Conservation (phyloP, 306 rosid species). For the Albizia julibrissin region DNA sequence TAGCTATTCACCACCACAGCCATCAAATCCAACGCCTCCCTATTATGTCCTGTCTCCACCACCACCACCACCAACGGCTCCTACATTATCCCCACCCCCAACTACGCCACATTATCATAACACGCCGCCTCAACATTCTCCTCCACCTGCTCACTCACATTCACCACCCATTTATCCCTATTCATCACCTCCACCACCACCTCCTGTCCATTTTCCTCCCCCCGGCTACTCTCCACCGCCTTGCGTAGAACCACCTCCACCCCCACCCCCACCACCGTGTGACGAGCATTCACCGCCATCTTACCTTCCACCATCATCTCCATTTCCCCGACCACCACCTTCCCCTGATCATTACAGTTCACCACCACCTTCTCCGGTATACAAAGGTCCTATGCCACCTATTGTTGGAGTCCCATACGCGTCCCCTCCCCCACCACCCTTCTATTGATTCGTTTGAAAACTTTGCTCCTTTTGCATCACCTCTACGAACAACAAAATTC, state of each 20-base stretch:
- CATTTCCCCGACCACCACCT: slow-evolving; percentile 44
- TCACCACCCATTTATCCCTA: not conserved
- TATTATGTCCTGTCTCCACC: not conserved
- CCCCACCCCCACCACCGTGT: slow-evolving; percentile 33
- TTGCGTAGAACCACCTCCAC: not conserved
- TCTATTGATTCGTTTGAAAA: slow-evolving; percentile 93
- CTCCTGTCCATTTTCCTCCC: not conserved
- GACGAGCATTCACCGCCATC: slow-evolving; percentile 2
- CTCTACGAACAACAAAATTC: slow-evolving; percentile 40
- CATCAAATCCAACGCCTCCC: not conserved
- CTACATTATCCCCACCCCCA: not conserved
- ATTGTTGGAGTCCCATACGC: slow-evolving; percentile 77
- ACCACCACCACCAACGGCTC: not conserved
- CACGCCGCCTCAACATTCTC: slow-evolving; percentile 30
- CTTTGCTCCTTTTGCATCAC: slow-evolving; percentile 66
- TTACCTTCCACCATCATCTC: slow-evolving; percentile 24
- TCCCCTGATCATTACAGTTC: not conserved
- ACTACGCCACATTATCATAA: not conserved
- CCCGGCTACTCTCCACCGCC: not conserved
- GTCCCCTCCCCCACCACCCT: slow-evolving; percentile 97
- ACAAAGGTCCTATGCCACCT: slow-evolving; percentile 96
- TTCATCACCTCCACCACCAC: not conserved
- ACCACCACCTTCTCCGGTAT: slow-evolving; percentile 84
- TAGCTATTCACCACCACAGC: not conserved
- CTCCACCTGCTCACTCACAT: not conserved